These are phyloP conservation scores for Sporothrix inflata DNA, from an alignment of 2,329 filamentous ascomycete species.

Conservation along the genomic window DNA sequence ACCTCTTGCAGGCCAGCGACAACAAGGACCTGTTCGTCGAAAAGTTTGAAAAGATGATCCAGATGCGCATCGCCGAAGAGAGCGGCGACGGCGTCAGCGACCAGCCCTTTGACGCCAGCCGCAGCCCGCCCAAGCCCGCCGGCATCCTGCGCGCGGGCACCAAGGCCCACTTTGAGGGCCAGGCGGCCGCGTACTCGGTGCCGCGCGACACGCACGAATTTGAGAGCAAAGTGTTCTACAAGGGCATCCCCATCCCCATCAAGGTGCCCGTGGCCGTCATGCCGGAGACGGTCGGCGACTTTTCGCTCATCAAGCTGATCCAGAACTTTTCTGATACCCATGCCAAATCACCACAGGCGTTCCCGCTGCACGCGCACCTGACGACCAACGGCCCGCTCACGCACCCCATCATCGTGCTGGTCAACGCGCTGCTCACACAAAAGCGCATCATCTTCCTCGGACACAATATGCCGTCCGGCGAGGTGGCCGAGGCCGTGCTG, in stretches of 20 bases:
- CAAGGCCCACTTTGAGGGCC: conserved; percentile 64
- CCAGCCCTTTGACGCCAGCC: conserved; percentile 51
- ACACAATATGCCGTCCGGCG: conserved; percentile 90
- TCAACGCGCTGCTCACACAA: conserved; percentile 93
- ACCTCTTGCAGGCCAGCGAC: conserved; percentile 85
- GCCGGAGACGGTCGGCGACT: conserved; percentile 95
- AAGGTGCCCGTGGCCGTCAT: conserved; percentile 93
- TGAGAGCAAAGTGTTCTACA: conserved; percentile 92
- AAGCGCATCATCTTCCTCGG: conserved; percentile 96
- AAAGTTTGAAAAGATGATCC: conserved; percentile 73
- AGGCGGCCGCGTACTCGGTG: conserved; percentile 67
- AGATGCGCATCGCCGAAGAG: conserved; percentile 74
- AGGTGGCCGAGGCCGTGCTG: conserved; percentile 96
- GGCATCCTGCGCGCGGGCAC: conserved; percentile 64
- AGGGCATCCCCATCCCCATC: conserved; percentile 93
- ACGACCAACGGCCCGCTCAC: conserved; percentile 89
- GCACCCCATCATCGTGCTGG: conserved; percentile 91
- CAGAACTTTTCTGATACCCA: conserved; percentile 89
- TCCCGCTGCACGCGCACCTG: conserved; percentile 84
- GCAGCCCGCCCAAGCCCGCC: conserved; percentile 51
- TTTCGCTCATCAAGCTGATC: conserved; percentile 95
- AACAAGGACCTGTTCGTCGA: conserved; percentile 96
- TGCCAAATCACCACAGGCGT: conserved; percentile 79
- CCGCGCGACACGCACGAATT: conserved; percentile 97
- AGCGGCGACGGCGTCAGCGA: conserved; percentile 45